Conservation (phyloP, 192 early-diverging fungal species). For the Gonapodya prolifera region DNA sequence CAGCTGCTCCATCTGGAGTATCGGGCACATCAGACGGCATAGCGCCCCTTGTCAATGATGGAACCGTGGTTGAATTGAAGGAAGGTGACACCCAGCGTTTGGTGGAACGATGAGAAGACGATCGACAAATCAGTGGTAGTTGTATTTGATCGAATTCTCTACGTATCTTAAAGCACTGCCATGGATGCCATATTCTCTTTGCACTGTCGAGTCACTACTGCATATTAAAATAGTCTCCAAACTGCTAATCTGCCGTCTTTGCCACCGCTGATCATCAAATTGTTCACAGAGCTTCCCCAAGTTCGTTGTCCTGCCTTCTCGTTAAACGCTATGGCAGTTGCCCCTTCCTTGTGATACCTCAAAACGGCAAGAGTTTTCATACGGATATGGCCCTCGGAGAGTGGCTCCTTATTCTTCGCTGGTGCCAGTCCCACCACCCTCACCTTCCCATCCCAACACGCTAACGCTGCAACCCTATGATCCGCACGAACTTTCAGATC, state of each 20-base stretch:
- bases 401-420: neutral
- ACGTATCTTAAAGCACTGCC: neutral
- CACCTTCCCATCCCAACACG: neutral
- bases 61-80: neutral
- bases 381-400: neutral
- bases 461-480: neutral
- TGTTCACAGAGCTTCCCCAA: neutral
- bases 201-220: neutral
- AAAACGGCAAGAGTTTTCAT: neutral
- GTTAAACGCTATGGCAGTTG: neutral
- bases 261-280: neutral
- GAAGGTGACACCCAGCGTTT: too few relatives aligned
- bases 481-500: neutral
- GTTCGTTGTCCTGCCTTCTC: neutral
- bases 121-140: too few relatives aligned
- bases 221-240: neutral
- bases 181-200: neutral
- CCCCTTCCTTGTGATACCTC: neutral
- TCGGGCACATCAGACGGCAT: neutral
- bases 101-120: too few relatives aligned
- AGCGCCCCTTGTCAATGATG: neutral
- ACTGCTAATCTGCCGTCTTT: neutral
- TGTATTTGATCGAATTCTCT: too few relatives aligned
- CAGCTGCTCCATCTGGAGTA: neutral
- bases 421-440: neutral